Base-by-base conservation (phyloP, 2,329 filamentous ascomycete genomes). In the Exophiala alcalophila region DNA sequence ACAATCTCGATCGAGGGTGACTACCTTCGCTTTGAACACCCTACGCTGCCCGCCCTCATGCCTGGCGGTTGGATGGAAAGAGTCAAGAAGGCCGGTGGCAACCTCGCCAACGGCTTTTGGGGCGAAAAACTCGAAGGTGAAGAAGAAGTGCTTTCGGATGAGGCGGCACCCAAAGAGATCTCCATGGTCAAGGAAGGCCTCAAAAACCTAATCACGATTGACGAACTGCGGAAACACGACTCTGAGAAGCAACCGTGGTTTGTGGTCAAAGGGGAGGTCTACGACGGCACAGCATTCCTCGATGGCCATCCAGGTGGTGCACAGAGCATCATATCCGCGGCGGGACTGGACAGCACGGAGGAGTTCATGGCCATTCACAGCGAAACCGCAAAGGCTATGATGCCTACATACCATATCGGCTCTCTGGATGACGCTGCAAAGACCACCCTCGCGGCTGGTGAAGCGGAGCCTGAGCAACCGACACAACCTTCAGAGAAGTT, bases 281-380 rank as follows among this genome's bases (percentile, higher is more conserved):
- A 94, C 56, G 84, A 95, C 57, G 90, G 89, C 4, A 90, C 85
- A 1, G 65, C 68, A 2, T 96, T 92, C 60, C 68, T 96, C 10
- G 77, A 88, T 49, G 84, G 74, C 1, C 90, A 96, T 61, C 90
- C 90, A 0, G 90, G 90, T 37, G 90, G 90, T 36, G 87, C 86
- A 2, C 79, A 84, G 51, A 92, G 86, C 57, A 95, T 96, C 59
- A 74, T 84, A 39, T 83, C 82, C 19, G 86, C 83, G 3, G 89
- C 88, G n/a, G 88, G 82, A 0, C 72, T 86, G 57, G 89, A 96
- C 63, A 78, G 78, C 7, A 85, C 84, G 0, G 90, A 95, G 57
- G 90, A 96, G 55, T 96, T 95, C 61, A 78, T 94, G 68, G 84
- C 86, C 10, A 96, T 96, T 57, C 89, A 95, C 62, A 90, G 84